Percentiles rank a stretch among this genome's conserved stretches.
Conservation (phyloP, 225 moss, liverwort and hornwort species). For the Sphagnum tenellum region DNA sequence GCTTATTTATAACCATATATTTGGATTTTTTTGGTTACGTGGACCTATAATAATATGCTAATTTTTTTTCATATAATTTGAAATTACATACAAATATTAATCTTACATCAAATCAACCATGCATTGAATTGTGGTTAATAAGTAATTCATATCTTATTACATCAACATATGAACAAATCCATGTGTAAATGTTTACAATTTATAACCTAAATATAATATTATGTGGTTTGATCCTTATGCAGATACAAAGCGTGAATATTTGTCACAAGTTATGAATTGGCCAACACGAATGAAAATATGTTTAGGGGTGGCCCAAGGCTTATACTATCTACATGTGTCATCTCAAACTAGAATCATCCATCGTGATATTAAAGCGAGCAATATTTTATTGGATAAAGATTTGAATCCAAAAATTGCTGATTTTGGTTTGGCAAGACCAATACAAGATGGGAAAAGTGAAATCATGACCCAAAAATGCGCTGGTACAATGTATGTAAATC, state of each 20-base stretch:
- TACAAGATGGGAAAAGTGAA: conserved; percentile 16
- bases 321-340: conserved; percentile 33
- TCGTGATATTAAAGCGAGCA: conserved; percentile 33
- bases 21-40: too few species aligned
- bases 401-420: conserved; percentile 31
- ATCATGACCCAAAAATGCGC: conserved; percentile 17
- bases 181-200: neutral
- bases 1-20: neutral
- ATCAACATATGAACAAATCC: neutral
- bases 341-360: conserved; percentile 29
- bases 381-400: conserved; percentile 31
- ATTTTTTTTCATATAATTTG: neutral
- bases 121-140: neutral
- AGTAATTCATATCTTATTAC: neutral
- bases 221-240: conserved; percentile 2
- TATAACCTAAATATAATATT: neutral
- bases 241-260: neutral
- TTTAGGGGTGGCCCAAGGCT: conserved; percentile 22
- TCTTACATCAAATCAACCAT: neutral
- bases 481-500: conserved; percentile 14
- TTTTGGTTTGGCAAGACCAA: conserved; percentile 34
- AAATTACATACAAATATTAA: neutral
- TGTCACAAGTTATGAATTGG: conserved; percentile 7
- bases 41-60: neutral
- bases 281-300: conserved; percentile 18